Percentiles rank a stretch among this genome's conserved stretches.
These are phyloP conservation scores for Scytalidium sp. DNA, from an alignment of 2,329 filamentous ascomycete genomes.

Conservation along the genomic window DNA sequence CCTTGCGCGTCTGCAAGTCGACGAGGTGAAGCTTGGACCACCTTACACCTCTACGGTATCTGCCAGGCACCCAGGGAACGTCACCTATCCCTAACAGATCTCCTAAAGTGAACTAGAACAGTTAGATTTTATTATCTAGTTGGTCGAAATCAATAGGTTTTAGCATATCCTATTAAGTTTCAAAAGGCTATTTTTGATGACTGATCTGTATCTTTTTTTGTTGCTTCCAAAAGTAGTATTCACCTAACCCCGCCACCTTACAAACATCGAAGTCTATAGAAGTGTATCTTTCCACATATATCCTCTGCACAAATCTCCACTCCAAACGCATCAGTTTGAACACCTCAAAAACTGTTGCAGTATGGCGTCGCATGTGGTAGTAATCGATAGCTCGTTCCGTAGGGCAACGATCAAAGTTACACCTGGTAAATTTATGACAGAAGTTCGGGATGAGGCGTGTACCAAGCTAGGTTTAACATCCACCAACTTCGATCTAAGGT, in stretches of 20 bases:
- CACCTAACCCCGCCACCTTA: background rate
- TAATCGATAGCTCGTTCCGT: slow-evolving; percentile 77
- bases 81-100: background rate
- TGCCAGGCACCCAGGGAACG: slow-evolving; percentile 20
- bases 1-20: slow-evolving; percentile 17
- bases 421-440: slow-evolving; percentile 76
- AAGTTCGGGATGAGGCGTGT: slow-evolving; percentile 86
- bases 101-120: slow-evolving; percentile 5
- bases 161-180: background rate
- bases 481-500: slow-evolving; percentile 81
- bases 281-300: background rate
- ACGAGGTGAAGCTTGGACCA: slow-evolving; percentile 27
- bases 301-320: background rate
- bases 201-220: background rate
- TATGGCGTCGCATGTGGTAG: slow-evolving; percentile 87
- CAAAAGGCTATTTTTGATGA: background rate
- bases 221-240: background rate
- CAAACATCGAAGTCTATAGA: background rate
- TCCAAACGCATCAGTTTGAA: background rate
- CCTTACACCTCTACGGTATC: too few species aligned
- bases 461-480: slow-evolving; percentile 61
- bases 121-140: background rate
- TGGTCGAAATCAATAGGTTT: background rate
- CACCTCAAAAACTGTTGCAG: background rate
- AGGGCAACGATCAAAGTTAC: slow-evolving; percentile 80